phyloP scores from a whole-genome alignment of 768 basidiomycete species.

The Tephrocybe sp. region DNA sequence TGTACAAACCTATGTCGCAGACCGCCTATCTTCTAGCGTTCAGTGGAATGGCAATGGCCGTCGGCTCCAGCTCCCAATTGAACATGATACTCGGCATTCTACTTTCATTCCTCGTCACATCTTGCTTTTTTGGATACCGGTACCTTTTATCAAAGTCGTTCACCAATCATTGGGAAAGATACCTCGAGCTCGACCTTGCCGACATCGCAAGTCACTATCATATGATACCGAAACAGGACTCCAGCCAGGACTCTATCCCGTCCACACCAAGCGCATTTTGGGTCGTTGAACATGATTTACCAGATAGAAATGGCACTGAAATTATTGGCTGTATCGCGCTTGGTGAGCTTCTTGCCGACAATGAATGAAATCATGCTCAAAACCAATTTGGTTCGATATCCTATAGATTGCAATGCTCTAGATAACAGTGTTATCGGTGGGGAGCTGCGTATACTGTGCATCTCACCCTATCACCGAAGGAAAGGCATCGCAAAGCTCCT shows the following conservation, averaged over 20 bases:
- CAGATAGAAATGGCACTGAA: not conserved
- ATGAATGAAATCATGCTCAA: not conserved
- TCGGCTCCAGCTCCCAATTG: slow-evolving; percentile 1
- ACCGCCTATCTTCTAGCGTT: slow-evolving; percentile 11
- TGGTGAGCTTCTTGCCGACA: slow-evolving; percentile 9
- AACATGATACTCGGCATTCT: not conserved
- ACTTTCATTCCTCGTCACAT: slow-evolving; percentile 1
- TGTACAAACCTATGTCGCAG: slow-evolving; percentile 10
- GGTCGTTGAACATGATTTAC: slow-evolving; percentile 4
- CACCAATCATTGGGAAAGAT: slow-evolving; percentile 1
- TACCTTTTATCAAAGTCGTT: slow-evolving; percentile 9
- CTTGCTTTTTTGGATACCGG: slow-evolving; percentile 14
- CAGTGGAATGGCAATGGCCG: not conserved
- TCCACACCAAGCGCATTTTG: slow-evolving; percentile 4
- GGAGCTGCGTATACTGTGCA: slow-evolving; percentile 12
- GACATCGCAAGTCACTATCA: not conserved
- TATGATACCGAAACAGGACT: not conserved
- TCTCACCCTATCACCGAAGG: slow-evolving; percentile 15
- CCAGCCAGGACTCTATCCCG: not conserved
- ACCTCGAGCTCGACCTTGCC: slow-evolving; percentile 18
- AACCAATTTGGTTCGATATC: too few relatives aligned
- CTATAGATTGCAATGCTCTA: slow-evolving; percentile 8
- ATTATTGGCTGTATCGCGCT: slow-evolving; percentile 13
- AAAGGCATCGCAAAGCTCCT: slow-evolving; percentile 11
- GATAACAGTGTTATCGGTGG: slow-evolving; percentile 2